A percentile compares a stretch with the other conserved stretches of the same genome.
phyloP scores from a whole-genome alignment of 805 yeast species.

The Myxozyma neotropica region DNA sequence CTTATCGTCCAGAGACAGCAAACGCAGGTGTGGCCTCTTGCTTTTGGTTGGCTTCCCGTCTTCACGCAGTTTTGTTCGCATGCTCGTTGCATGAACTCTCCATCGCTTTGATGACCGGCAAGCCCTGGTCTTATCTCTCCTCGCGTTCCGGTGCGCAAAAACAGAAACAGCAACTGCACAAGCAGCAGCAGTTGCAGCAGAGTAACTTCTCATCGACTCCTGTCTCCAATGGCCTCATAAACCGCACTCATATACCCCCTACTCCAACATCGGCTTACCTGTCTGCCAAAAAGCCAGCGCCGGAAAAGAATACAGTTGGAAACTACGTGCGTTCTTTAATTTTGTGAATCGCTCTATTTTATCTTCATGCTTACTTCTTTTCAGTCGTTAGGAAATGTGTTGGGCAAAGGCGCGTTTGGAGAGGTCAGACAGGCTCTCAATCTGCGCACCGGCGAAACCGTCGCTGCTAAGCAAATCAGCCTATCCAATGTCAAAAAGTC shows the following conservation, averaged over 20 bases:
- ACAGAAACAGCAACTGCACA: background rate
- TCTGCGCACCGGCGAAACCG: conserved; percentile 61
- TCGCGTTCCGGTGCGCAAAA: conserved; percentile 5
- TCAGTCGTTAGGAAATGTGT: conserved; percentile 53
- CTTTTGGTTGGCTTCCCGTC: no score
- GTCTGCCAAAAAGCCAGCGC: background rate
- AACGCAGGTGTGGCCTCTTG: no score
- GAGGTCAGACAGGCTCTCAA: conserved; percentile 78
- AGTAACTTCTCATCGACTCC: background rate
- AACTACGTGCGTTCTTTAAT: conserved; percentile 11
- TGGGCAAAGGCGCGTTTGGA: conserved; percentile 94
- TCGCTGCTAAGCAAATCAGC: conserved; percentile 80
- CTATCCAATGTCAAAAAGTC: conserved; percentile 47
- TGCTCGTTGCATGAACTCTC: background rate
- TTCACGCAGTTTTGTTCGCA: background rate
- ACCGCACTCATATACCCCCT: conserved; percentile 5
- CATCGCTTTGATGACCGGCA: conserved; percentile 10
- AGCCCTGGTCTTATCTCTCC: conserved; percentile 18
- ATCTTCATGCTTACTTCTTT: background rate
- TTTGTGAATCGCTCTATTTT: background rate
- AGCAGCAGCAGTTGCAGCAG: conserved; percentile 1
- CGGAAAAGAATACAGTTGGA: background rate
- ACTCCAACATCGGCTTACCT: conserved; percentile 3
- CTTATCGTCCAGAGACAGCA: no score
- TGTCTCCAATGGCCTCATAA: background rate